phyloP scores from a whole-genome alignment of 2,329 filamentous ascomycete genomes.

The Botrytis elliptica region DNA sequence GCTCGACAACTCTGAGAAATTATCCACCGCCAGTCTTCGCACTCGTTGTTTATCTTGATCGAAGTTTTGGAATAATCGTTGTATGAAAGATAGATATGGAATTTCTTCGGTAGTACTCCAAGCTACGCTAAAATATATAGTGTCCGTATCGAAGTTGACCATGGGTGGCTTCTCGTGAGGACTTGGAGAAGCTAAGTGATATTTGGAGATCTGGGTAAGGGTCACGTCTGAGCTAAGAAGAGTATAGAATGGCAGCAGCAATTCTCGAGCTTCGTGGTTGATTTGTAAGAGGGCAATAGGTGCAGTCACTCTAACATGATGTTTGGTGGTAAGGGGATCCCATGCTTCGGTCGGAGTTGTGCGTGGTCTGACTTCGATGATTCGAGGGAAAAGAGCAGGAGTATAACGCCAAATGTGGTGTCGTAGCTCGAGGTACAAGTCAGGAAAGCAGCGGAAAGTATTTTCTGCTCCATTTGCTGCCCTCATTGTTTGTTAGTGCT shows the following conservation, averaged over 20 bases:
- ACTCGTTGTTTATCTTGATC: not conserved
- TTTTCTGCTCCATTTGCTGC: not conserved
- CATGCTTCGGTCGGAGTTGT: not conserved
- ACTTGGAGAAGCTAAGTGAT: not conserved
- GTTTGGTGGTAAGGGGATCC: conserved; percentile 10
- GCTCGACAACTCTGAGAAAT: not conserved
- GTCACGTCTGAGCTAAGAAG: not conserved
- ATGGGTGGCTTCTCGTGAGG: not conserved
- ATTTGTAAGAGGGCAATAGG: not conserved
- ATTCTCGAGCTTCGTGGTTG: not conserved
- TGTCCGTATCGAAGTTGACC: conserved; percentile 1
- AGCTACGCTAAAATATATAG: conserved; percentile 6
- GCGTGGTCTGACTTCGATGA: conserved; percentile 11
- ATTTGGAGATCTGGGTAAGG: not conserved
- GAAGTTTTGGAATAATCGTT: not conserved
- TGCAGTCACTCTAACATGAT: not conserved
- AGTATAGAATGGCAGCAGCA: not conserved
- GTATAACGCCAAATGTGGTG: not conserved
- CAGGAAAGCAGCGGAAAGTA: not conserved
- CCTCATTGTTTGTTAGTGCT: not conserved
- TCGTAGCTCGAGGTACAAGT: not conserved
- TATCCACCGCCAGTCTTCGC: not conserved
- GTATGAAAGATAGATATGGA: conserved; percentile 7
- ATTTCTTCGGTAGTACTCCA: not conserved
- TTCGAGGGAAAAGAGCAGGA: conserved; percentile 6